phyloP scores from a whole-genome alignment of 257 asterid species.

The Solanum ossicruentum region DNA sequence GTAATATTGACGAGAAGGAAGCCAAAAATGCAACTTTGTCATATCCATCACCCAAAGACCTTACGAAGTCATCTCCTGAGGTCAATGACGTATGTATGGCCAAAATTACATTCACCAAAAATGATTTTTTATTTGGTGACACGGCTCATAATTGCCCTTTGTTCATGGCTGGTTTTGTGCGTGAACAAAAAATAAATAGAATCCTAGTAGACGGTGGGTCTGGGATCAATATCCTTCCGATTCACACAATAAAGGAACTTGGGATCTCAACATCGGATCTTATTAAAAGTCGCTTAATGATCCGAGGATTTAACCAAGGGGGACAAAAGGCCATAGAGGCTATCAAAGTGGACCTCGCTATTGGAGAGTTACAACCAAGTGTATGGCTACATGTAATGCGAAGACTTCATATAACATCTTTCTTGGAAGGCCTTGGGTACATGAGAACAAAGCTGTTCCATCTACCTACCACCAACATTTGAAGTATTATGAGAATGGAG shows the following conservation, averaged over 20 bases:
- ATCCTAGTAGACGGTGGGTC: not conserved
- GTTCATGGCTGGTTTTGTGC: not conserved
- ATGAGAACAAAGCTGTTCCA: no score
- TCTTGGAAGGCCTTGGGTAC: no score
- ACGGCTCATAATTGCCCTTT: not conserved
- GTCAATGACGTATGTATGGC: not conserved
- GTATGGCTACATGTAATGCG: not conserved
- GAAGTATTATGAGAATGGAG: no score
- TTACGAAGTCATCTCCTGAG: not conserved
- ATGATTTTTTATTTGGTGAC: not conserved
- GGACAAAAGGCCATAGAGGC: not conserved
- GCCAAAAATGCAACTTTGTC: not conserved
- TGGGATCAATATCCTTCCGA: not conserved
- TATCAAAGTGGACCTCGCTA: not conserved
- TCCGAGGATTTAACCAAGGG: not conserved
- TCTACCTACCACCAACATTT: no score
- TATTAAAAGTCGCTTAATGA: not conserved
- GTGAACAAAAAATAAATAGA: not conserved
- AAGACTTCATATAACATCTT: no score
- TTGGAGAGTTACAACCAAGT: not conserved
- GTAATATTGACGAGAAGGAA: not conserved
- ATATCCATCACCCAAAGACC: not conserved
- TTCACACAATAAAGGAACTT: not conserved
- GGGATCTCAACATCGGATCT: not conserved
- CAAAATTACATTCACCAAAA: not conserved